phyloP scores from a whole-genome alignment of 176 grass and related monocot species.

The Triticum timopheevii region DNA sequence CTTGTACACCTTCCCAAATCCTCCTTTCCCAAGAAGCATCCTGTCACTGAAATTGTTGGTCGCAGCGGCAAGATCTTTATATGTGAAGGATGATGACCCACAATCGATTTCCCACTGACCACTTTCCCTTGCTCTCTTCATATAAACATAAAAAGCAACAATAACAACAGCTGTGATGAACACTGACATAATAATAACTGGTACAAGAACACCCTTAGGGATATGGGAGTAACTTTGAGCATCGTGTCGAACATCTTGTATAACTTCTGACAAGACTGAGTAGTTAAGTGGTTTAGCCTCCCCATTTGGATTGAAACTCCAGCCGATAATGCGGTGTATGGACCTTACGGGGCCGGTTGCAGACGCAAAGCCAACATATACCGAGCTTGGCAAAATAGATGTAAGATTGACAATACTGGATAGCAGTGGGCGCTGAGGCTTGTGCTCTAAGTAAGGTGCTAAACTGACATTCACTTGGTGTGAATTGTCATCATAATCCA shows the following conservation, averaged over 20 bases:
- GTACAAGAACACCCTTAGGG: not conserved
- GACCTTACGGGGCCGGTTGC: not conserved
- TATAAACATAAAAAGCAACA: not conserved
- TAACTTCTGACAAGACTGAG: not conserved
- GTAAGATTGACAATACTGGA: not conserved
- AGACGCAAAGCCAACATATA: not conserved
- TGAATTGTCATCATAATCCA: not conserved
- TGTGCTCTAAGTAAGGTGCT: not conserved
- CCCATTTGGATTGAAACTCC: not conserved
- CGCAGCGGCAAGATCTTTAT: not conserved
- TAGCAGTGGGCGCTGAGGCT: not conserved
- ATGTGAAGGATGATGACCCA: not conserved
- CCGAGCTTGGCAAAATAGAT: not conserved
- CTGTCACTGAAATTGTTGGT: not conserved
- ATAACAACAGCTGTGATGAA: not conserved
- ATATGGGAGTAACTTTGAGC: not conserved
- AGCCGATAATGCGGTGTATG: not conserved
- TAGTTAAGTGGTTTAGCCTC: not conserved
- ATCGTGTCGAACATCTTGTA: not conserved
- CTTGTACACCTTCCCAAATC: not conserved
- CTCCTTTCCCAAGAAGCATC: not conserved
- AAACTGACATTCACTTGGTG: not conserved
- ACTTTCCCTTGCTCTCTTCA: not conserved
- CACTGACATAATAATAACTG: not conserved
- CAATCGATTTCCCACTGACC: not conserved